These are phyloP conservation scores for Fusarium xyrophilum DNA, from an alignment of 2,329 filamentous ascomycete genomes.

Conservation along the genomic window DNA sequence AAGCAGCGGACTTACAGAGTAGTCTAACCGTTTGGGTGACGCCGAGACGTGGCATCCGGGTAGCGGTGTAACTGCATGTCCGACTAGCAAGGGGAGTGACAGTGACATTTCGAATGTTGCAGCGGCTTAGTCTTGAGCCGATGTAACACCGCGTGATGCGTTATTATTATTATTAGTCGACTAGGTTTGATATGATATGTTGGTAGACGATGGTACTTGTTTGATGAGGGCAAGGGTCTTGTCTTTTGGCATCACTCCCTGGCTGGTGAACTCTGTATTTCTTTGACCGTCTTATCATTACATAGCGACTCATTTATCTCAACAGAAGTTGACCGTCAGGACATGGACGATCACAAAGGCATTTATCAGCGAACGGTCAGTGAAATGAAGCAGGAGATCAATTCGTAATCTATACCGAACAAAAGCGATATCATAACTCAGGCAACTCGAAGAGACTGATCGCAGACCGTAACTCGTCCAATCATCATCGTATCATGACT, in stretches of 20 bases:
- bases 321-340: fast-evolving
- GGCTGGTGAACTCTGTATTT: too few species aligned
- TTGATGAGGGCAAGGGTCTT: too few species aligned
- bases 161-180: too few species aligned
- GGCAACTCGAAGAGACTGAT: background rate
- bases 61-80: background rate
- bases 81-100: background rate
- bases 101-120: background rate
- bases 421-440: background rate
- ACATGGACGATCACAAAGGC: fast-evolving
- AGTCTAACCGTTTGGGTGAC: slow-evolving; percentile 11
- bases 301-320: background rate
- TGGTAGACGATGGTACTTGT: too few species aligned
- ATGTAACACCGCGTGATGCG: fast-evolving
- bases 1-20: background rate
- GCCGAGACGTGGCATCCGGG: background rate
- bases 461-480: background rate
- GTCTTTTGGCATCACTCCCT: fast-evolving
- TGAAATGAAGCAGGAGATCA: fast-evolving
- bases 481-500: background rate
- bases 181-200: background rate
- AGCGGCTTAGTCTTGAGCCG: background rate
- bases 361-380: fast-evolving
- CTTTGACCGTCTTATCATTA: background rate
- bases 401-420: background rate